Evolutionary conservation across 129 eudicot species (phyloP), one percentile per base, ranked within the genome.

Genomic region (Silybum marianum): DNA sequence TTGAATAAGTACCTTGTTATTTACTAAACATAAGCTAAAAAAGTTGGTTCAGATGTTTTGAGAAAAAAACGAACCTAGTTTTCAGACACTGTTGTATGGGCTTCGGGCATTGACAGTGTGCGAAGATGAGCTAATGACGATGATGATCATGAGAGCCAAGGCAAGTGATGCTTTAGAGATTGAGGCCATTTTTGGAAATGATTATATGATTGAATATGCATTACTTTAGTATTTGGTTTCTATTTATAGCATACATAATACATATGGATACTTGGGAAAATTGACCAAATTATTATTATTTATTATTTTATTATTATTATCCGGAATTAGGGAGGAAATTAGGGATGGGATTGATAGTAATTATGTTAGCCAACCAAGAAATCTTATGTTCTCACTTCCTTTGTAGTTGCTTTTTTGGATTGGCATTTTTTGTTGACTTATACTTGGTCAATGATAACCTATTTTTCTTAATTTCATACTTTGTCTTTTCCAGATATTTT

Each of bases 121-220:
- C 34, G 40, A 36, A 30, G 24, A 71, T 32, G 26, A 34, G 46
- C 48, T 32, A n/a, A 71, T 3, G 25, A 71, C 24, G 25, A 71
- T 9, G 74, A 71, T 8, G 74, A 71, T n/a, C 7, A 71, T 71
- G 38, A 71, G 74, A 71, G 25, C 74, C 48, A 71, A 34, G 25
- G 25, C 46, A 18, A 71, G 74, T 18, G 48, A 16, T 32, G 11
- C 2, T 32, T 34, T 71, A 8, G 38, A 30, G 74, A 34, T 71
- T 8, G 25, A 71, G 18, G 46, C 74, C 74, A 71, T 71, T 18
- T 71, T 71, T 71, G 12, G 24, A 16, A 30, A 12, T 69, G 48
- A 34, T n/a, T n/a, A 71, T 34, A n/a, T 18, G 23, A n/a, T 1
- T 18, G 23, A n/a, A 18, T n/a, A 18, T 51, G 63, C 36, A 32